Conservation (phyloP, 495 filamentous ascomycete species). For the Neurospora tetrasperma region DNA sequence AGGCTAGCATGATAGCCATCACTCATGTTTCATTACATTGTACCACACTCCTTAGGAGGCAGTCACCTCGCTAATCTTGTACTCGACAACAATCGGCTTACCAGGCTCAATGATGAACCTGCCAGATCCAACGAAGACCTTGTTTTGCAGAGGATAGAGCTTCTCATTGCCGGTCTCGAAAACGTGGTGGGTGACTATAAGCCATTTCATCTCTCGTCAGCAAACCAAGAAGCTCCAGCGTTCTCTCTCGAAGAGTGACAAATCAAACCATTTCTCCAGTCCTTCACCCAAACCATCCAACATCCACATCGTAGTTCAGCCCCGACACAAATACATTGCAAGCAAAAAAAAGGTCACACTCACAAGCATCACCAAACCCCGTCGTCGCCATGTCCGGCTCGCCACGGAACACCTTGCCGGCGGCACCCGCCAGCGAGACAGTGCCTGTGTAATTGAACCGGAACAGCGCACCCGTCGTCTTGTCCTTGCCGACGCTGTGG, state of each 20-base stretch:
- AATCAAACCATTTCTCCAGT: background rate
- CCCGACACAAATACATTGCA: background rate
- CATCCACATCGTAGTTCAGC: background rate
- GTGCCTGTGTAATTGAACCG: conserved; percentile 44
- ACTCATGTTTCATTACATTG: background rate
- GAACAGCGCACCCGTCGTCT: conserved; percentile 26
- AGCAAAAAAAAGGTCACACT: conserved; percentile 15
- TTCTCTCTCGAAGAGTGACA: background rate
- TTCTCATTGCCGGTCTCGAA: conserved; percentile 45
- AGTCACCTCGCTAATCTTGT: conserved; percentile 47
- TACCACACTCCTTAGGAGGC: background rate
- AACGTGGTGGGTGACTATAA: conserved; percentile 38
- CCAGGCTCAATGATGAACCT: conserved; percentile 44
- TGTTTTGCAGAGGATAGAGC: conserved; percentile 40
- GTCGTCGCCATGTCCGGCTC: conserved; percentile 40
- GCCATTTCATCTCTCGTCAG: background rate
- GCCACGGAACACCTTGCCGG: conserved; percentile 34
- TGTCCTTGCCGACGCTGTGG: conserved; percentile 34
- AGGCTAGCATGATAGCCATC: background rate
- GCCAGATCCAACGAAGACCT: conserved; percentile 46
- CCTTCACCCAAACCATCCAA: background rate
- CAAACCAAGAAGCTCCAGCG: background rate
- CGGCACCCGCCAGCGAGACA: conserved; percentile 26
- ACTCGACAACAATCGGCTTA: conserved; percentile 46
- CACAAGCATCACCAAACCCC: conserved; percentile 46